Percentiles rank a stretch among this genome's conserved stretches.
These are phyloP conservation scores for Edaphochlamys debaryana DNA, from an alignment of 139 green algal genomes.

Conservation along the genomic window DNA sequence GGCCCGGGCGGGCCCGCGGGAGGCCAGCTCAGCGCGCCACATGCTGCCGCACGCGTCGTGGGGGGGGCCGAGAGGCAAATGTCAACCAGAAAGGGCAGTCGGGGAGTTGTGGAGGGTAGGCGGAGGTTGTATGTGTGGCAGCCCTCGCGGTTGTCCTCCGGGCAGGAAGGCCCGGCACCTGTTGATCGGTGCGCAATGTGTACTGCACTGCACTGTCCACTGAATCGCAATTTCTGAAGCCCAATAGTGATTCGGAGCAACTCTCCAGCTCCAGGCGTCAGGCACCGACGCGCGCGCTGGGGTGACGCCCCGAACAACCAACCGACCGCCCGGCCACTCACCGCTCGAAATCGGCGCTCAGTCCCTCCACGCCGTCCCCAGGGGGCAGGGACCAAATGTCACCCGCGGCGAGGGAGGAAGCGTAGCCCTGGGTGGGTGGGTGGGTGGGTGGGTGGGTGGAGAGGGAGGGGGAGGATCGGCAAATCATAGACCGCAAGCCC, in stretches of 20 bases:
- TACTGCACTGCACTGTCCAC: no score
- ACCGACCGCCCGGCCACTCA: slow-evolving; percentile 18
- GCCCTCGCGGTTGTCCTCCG: no score
- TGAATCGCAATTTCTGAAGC: no score
- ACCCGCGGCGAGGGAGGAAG: slow-evolving; percentile 49
- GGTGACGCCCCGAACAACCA: neutral
- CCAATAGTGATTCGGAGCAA: neutral
- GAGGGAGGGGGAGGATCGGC: no score
- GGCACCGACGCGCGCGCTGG: no score
- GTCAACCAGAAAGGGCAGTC: neutral
- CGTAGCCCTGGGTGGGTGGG: slow-evolving; percentile 48
- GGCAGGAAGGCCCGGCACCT: no score
- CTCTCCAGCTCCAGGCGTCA: no score
- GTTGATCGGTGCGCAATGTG: no score
- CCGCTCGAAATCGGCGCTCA: slow-evolving; percentile 42
- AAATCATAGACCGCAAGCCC: neutral
- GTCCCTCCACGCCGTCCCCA: slow-evolving; percentile 44
- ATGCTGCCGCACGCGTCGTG: neutral
- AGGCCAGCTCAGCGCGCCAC: slow-evolving; percentile 1
- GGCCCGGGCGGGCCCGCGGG: neutral
- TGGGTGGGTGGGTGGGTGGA: neutral
- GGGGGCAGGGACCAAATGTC: slow-evolving; percentile 66
- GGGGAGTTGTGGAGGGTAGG: neutral
- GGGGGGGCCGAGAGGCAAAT: neutral
- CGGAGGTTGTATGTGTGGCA: neutral